These are phyloP conservation scores for Trichosanthes cucumerina DNA, from an alignment of 306 rosid genomes.

Conservation along the genomic window DNA sequence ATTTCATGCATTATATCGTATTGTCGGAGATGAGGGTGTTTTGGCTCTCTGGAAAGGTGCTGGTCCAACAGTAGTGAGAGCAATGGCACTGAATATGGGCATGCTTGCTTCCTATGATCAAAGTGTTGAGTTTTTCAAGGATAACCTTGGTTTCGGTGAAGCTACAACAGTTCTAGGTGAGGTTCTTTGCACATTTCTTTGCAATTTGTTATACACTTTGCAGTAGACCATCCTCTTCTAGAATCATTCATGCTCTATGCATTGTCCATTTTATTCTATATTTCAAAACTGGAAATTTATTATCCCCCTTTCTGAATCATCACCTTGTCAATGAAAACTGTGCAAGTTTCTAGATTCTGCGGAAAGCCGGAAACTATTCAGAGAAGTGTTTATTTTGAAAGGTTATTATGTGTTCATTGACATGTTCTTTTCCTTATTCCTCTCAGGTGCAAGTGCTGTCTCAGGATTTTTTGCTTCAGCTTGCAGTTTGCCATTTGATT, in stretches of 20 bases:
- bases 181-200: background rate
- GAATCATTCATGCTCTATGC: background rate
- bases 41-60: conserved; percentile 99
- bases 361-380: background rate
- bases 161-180: conserved; percentile 64
- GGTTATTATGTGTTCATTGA: background rate
- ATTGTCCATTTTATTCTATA: background rate
- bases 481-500: conserved; percentile 94
- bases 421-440: background rate
- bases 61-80: conserved; percentile 96
- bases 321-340: background rate
- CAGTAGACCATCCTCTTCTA: background rate
- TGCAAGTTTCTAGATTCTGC: background rate
- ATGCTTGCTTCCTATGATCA: conserved; percentile 99
- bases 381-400: background rate
- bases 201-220: background rate
- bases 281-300: background rate
- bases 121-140: conserved; percentile 88
- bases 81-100: conserved; percentile 99
- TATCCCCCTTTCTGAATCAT: background rate
- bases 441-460: conserved; percentile 71
- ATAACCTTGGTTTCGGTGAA: conserved; percentile 78
- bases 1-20: conserved; percentile 87
- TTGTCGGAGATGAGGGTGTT: conserved; percentile 75
- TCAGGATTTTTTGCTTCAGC: conserved; percentile 95